Evolutionary conservation across 2,329 filamentous ascomycete genomes (phyloP).

Genomic region (Fusarium bulbicola): DNA sequence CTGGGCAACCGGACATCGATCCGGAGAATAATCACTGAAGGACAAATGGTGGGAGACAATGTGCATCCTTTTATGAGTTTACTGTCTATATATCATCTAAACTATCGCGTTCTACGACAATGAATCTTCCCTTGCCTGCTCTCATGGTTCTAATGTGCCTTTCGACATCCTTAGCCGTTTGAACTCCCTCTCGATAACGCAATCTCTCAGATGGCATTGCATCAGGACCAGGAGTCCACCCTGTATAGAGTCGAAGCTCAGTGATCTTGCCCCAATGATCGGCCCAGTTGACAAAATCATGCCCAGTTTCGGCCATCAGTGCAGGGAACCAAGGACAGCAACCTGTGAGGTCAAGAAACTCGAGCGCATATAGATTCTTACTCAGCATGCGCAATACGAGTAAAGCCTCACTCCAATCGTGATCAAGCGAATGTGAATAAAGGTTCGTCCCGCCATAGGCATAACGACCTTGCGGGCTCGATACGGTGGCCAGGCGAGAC

Average conservation of each 20-base stretch:
- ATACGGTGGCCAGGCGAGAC: slow-evolving; percentile 58
- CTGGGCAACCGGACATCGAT: slow-evolving; percentile 42
- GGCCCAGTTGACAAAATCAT: slow-evolving; percentile 63
- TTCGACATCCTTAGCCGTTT: slow-evolving; percentile 55
- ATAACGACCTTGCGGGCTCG: slow-evolving; percentile 55
- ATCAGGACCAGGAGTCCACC: slow-evolving; percentile 52
- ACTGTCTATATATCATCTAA: slow-evolving; percentile 28
- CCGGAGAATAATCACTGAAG: background rate
- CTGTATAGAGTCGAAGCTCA: slow-evolving; percentile 55
- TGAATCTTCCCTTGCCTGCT: slow-evolving; percentile 58
- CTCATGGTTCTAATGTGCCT: slow-evolving; percentile 57
- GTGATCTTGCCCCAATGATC: slow-evolving; percentile 63
- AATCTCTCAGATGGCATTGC: slow-evolving; percentile 46
- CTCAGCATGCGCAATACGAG: slow-evolving; percentile 64
- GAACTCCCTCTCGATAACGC: slow-evolving; percentile 48
- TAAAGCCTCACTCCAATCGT: slow-evolving; percentile 68
- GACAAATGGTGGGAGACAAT: background rate
- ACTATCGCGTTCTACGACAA: slow-evolving; percentile 58
- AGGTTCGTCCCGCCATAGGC: slow-evolving; percentile 64
- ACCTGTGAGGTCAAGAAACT: slow-evolving; percentile 69
- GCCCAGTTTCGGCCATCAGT: slow-evolving; percentile 53
- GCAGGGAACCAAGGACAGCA: slow-evolving; percentile 65
- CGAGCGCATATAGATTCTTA: slow-evolving; percentile 63
- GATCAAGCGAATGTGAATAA: slow-evolving; percentile 67
- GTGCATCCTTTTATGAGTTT: background rate